Evolutionary conservation across 1,284 basidiomycete species (phyloP).

Genomic region (Pyrrhoderma noxium): DNA sequence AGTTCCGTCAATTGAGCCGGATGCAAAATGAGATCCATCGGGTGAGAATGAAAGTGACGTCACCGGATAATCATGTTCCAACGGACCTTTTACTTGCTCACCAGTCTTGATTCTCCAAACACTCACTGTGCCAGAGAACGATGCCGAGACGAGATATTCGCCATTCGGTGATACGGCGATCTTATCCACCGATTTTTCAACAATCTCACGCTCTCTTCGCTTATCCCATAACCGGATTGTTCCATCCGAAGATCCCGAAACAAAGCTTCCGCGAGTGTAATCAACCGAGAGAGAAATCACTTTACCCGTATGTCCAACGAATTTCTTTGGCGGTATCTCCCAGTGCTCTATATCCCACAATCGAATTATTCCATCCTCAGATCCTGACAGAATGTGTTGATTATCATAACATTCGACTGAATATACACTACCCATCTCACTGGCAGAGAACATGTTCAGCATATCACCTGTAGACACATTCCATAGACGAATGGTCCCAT

Average conservation of each 20-base stretch:
- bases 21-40: slow-evolving; percentile 1
- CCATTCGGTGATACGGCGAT: slow-evolving; percentile 6
- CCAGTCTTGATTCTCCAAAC: slow-evolving; percentile 1
- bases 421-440: background rate
- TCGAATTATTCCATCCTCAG: background rate
- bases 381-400: slow-evolving; percentile 1
- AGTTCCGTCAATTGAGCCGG: background rate
- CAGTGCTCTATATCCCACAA: background rate
- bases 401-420: slow-evolving; percentile 5
- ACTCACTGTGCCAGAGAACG: background rate
- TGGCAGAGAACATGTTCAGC: background rate
- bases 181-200: slow-evolving; percentile 27
- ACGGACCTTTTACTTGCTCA: background rate
- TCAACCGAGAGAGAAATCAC: slow-evolving; percentile 1
- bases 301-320: background rate
- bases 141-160: slow-evolving; percentile 1
- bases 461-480: background rate
- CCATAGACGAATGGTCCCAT: slow-evolving; percentile 3
- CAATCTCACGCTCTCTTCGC: slow-evolving; percentile 50
- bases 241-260: slow-evolving; percentile 84
- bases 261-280: slow-evolving; percentile 69
- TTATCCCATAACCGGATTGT: slow-evolving; percentile 87
- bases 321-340: too few relatives aligned
- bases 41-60: background rate
- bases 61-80: slow-evolving; percentile 24